Base-by-base conservation (phyloP, 257 asterid species). In the Solanum pinnatisectum region DNA sequence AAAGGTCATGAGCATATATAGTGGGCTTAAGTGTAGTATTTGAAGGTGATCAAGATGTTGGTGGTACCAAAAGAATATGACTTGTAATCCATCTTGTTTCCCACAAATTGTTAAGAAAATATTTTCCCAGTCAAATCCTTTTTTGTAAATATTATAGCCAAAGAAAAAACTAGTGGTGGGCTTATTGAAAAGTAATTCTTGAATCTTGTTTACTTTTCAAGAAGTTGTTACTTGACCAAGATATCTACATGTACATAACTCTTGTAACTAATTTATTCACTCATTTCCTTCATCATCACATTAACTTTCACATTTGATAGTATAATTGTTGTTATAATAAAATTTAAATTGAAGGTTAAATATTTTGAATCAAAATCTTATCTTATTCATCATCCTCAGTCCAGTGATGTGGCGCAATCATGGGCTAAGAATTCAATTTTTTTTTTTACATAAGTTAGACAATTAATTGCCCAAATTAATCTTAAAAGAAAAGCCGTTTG, bases 231-330 rank as follows among this genome's bases (percentile, higher is more conserved):
- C 96, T 97, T 40, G 96, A 91, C 16, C 93, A 91, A 83, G 99
- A 96, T 89, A 95, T 95, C 93, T 95, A 93, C 89, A 96, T 96
- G 98, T 96, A 96, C 96, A 95, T 94, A 95, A 92, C 23, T 11
- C 5, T 23, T 20, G 25, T 20, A 59, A 59, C 10, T 15, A 32
- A 71, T 71, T 71, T 32, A 39, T 18, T 71, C 5, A 14, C 18
- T 70, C 15, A 6, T 32, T 71, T 15, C 12, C 8, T 67, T n/a
- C 12, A 12, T 68, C 37, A 13, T 68, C 36, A 70, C 22, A 6
- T 70, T 6, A 59, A 22, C 27, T 56, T 56, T 14, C 56, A 46
- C 16, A 46, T 46, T 46, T 6, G 65, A 16, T 18, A 18, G 65
- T 56, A 6, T 56, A 56, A 56, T 6, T 56, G 8, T 18, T 18